Evolutionary conservation across 1,284 basidiomycete genomes (phyloP), one percentile per base, ranked within the genome.

Genomic region (Melampsora medusae): DNA sequence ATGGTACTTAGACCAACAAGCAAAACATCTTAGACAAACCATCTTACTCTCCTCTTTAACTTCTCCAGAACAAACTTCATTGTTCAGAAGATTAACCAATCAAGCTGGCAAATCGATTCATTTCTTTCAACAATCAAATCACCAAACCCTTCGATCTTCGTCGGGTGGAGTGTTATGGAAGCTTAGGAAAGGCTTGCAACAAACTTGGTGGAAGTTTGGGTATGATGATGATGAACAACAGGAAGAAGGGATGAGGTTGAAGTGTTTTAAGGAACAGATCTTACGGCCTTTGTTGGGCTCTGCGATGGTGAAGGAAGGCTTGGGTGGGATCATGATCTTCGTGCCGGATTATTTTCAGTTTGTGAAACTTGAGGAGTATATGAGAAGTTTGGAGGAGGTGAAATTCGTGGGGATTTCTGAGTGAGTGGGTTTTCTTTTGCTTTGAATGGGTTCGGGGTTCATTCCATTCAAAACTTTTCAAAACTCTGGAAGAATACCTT

Each of bases 281-380:
- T 49, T 72, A 12, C 1, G 12, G 0, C 61, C 31, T 4, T 31
- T 72, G 7, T 50, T 53, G 17, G 46, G 38, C 4, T 72, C 62
- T 3, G 62, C 70, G 1, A 22, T 72, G 42, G 61, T 72, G 5
- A 72, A 72, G 17, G 48, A 48, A 7, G 70, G 70, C 3, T 38
- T 72, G n/a, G 70, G 62, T 14, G 62, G 70, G 2, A 19, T 72
- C 0, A 64, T 72, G 42, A 59, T 99, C 80, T 91, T 98, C 80
- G 86, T 99, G 12, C 94, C 97, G 0, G 94, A 92, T 0, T 98
- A 96, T 78, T 97, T 97, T 81, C 97, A 99, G 84, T 99, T 97
- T 83, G 92, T 98, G 69, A 88, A 93, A 14, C 86, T 99, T 3
- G 90, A 92, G 75, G 92, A 94, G 79, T 86, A 92, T 82, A 90